Percentiles rank a stretch among this genome's conserved stretches.
Conservation (phyloP, 1,284 basidiomycete genomes). For the Moesziomyces antarcticus region DNA sequence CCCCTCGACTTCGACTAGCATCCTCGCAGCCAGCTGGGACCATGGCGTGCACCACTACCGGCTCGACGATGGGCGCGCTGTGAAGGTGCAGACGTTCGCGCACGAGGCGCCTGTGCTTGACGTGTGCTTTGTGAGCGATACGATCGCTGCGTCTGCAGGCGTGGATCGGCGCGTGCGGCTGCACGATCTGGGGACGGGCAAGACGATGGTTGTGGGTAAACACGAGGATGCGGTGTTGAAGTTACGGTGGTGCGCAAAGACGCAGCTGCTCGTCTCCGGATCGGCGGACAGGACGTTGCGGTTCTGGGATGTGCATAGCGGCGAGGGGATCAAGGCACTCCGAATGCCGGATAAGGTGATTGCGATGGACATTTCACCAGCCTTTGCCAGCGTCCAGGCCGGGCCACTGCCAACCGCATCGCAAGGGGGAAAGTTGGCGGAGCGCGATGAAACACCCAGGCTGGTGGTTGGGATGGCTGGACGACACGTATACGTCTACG, state of each 20-base stretch:
- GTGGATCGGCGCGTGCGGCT: slow-evolving; percentile 61
- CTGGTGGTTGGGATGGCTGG: slow-evolving; percentile 61
- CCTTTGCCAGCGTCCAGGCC: slow-evolving; percentile 3
- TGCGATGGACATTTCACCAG: slow-evolving; percentile 59
- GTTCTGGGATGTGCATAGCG: slow-evolving; percentile 48
- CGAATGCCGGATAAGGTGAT: slow-evolving; percentile 59
- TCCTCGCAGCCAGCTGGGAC: slow-evolving; percentile 64
- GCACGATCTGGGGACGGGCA: slow-evolving; percentile 53
- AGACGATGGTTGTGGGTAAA: slow-evolving; percentile 58
- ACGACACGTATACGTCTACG: slow-evolving; percentile 54
- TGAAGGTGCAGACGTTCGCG: slow-evolving; percentile 49
- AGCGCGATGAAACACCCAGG: slow-evolving; percentile 42
- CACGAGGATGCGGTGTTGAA: slow-evolving; percentile 55
- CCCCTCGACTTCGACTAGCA: slow-evolving; percentile 7
- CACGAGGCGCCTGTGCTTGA: slow-evolving; percentile 65
- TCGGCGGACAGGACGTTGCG: slow-evolving; percentile 53
- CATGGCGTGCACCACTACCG: slow-evolving; percentile 56
- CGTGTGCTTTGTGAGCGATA: slow-evolving; percentile 57
- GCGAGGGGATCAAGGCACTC: slow-evolving; percentile 32
- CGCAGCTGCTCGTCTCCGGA: slow-evolving; percentile 45
- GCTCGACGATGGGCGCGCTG: slow-evolving; percentile 10
- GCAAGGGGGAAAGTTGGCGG: neutral
- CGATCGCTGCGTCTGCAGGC: slow-evolving; percentile 54
- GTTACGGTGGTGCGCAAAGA: slow-evolving; percentile 49
- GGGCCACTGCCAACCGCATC: slow-evolving; percentile 4